These are phyloP conservation scores for Acacia crassicarpa DNA, from an alignment of 306 rosid genomes.

Conservation along the genomic window DNA sequence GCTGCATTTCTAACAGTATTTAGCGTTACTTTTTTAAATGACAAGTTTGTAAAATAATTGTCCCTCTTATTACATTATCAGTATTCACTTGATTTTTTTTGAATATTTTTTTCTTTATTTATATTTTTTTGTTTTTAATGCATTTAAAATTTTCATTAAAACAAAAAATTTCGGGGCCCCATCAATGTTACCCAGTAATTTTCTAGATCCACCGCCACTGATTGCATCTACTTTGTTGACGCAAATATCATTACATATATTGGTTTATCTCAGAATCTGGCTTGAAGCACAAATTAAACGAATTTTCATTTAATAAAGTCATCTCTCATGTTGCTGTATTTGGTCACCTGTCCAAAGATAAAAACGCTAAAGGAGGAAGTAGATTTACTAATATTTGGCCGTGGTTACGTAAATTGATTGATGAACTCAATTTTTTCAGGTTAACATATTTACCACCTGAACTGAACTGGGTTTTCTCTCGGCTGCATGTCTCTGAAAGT, in stretches of 20 bases:
- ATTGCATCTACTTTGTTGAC: not conserved
- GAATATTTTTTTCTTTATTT: too few relatives aligned
- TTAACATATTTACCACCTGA: constrained; percentile 64
- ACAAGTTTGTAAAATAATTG: too few relatives aligned
- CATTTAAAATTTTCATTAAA: too few relatives aligned
- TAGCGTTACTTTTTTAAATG: too few relatives aligned
- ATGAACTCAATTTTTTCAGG: constrained; percentile 46
- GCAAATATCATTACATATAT: not conserved
- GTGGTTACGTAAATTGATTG: not conserved
- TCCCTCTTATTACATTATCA: too few relatives aligned
- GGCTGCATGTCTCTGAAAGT: constrained; percentile 68
- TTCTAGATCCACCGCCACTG: too few relatives aligned
- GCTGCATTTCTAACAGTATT: too few relatives aligned
- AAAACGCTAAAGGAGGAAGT: not conserved
- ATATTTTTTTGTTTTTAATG: too few relatives aligned
- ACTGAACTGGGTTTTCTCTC: constrained; percentile 60
- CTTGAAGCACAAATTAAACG: not conserved
- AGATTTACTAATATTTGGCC: constrained; percentile 4
- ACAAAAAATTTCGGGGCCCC: too few relatives aligned
- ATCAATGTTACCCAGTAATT: too few relatives aligned
- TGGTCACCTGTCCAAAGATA: constrained; percentile 8
- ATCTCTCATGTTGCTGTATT: constrained; percentile 16
- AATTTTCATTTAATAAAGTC: constrained; percentile 4
- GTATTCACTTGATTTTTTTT: too few relatives aligned
- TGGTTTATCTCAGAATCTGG: not conserved